Evolutionary conservation across 345 rosid genomes (phyloP), one percentile per base, ranked within the genome.

Genomic region (Dipteronia sinensis): DNA sequence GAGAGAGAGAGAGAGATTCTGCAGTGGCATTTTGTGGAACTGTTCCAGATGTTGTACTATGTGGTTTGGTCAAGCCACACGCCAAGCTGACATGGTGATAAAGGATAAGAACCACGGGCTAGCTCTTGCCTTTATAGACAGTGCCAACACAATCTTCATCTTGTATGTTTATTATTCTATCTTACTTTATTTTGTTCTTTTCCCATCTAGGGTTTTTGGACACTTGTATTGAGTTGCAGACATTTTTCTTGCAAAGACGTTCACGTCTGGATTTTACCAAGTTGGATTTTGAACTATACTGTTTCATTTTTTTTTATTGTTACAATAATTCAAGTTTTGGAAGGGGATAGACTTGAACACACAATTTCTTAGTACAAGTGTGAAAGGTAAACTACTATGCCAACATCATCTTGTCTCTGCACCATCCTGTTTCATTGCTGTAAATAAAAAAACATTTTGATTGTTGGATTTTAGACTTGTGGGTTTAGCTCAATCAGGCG

Each of bases 51-150:
- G 17, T 34, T 34, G 38, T 34, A 61, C 10, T 22, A 49, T 56
- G 12, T 19, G 46, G 61, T 53, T 19, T 34, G 68, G 25, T 23
- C 25, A 61, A 4, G 56, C 25, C 76, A 44, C 40, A 44, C 16
- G 42, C 44, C 53, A 6, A 6, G 29, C 56, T 42, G 56, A 73
- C 22, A 22, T 2, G 8, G 1, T 19, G 46, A 2, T 1, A 12
- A 58, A 15, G n/a, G 22, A 73, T 42, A 61, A 73, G 56, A 15
- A 72, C 15, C 76, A 42, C 67, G 58, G 23, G 58, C 42, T 44
- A 16, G 58, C 42, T 44, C 13, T 16, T 59, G 12, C 22, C 8
- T 16, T 6, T 19, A 20, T 27, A 8, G 73, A 8, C 2, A 31
- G 6, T 53, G 74, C 27, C 74, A 71, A 10, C 74, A 53, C 47